Conservation (phyloP, 164 flowering plant genomes). For the Cinnamomum chago region DNA sequence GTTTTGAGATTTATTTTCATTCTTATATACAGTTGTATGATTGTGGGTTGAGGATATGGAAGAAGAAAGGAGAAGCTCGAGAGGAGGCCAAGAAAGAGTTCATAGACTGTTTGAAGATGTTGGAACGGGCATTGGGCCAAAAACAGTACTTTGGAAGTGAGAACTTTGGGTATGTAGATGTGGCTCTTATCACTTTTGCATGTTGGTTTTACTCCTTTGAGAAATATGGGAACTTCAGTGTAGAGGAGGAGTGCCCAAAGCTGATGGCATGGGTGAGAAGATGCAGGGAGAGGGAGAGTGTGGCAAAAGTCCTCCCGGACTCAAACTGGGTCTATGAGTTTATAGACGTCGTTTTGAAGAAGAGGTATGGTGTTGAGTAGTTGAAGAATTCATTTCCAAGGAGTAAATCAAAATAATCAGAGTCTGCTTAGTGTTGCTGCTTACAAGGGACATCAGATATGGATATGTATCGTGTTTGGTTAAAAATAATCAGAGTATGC, state of each 20-base stretch:
- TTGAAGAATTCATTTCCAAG: too few relatives aligned
- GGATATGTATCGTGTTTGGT: not conserved
- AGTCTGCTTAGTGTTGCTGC: not conserved
- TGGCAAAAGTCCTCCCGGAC: constrained; percentile 3
- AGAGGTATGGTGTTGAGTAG: constrained; percentile 1
- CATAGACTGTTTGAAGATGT: not conserved
- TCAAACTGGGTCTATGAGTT: not conserved
- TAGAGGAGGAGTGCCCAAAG: constrained; percentile 1
- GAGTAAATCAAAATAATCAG: not conserved
- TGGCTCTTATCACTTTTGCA: not conserved
- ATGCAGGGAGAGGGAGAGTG: constrained; percentile 9
- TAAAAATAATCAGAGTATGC: too few relatives aligned
- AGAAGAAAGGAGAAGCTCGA: constrained; percentile 1
- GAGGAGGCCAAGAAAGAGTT: constrained; percentile 6
- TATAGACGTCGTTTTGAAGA: not conserved
- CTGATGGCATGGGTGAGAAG: constrained; percentile 1
- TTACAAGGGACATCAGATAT: not conserved
- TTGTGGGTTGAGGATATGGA: not conserved
- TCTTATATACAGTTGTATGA: not conserved
- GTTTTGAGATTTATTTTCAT: not conserved
- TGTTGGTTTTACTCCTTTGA: constrained; percentile 8
- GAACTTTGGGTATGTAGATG: constrained; percentile 3
- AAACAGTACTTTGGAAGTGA: constrained; percentile 4
- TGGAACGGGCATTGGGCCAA: constrained; percentile 2
- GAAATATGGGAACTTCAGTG: not conserved